These are phyloP conservation scores for Iris macrosiphon DNA, from an alignment of 106 monocot genomes.

Conservation along the genomic window DNA sequence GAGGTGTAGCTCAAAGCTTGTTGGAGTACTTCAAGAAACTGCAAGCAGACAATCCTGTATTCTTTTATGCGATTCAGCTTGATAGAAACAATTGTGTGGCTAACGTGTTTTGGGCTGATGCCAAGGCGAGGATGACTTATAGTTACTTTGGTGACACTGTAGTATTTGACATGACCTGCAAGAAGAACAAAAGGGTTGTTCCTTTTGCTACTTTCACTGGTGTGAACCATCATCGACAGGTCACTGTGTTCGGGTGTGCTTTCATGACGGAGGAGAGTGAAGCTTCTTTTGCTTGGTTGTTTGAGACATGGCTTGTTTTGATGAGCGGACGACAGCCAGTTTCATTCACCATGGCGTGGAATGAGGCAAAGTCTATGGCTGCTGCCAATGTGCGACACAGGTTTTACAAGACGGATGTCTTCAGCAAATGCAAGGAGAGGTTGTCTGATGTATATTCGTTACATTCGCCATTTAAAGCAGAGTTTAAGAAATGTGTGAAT, in stretches of 20 bases:
- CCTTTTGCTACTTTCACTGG: conserved; percentile 86
- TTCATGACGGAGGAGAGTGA: conserved; percentile 77
- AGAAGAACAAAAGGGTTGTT: conserved; percentile 59
- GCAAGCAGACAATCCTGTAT: conserved; percentile 91
- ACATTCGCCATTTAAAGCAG: conserved; percentile 49
- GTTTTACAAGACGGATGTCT: conserved; percentile 63
- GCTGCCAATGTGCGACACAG: conserved; percentile 35
- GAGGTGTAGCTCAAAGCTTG: conserved; percentile 76
- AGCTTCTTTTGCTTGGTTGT: conserved; percentile 72
- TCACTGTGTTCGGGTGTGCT: conserved; percentile 72
- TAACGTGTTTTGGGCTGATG: conserved; percentile 96
- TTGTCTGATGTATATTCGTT: conserved; percentile 36
- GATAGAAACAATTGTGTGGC: conserved; percentile 66
- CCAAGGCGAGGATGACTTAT: conserved; percentile 71
- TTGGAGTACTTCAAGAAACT: conserved; percentile 90
- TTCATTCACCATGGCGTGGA: conserved; percentile 43
- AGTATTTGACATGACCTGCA: conserved; percentile 66
- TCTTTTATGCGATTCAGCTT: conserved; percentile 84
- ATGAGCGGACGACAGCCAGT: conserved; percentile 60
- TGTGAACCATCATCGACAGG: conserved; percentile 80
- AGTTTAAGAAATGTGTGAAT: conserved; percentile 69
- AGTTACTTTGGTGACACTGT: conserved; percentile 78
- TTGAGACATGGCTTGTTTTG: conserved; percentile 74
- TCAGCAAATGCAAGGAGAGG: conserved; percentile 61
- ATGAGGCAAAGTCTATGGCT: conserved; percentile 36